Base-by-base conservation (phyloP, 1,284 basidiomycete genomes). In the Leccinum pachyderme region DNA sequence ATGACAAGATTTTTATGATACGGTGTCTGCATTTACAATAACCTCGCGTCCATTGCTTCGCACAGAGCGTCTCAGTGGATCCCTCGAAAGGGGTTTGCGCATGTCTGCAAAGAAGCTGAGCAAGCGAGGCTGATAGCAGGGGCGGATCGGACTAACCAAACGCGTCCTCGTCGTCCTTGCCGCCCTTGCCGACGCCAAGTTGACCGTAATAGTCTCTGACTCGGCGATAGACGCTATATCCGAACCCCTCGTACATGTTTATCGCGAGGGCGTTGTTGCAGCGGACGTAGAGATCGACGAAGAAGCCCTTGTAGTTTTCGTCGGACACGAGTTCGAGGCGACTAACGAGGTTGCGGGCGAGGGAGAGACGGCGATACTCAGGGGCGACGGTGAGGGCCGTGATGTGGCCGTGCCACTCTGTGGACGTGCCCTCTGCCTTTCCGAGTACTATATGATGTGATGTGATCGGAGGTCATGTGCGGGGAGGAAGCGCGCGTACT, bases 371-470 rank as follows among this genome's bases (percentile, higher is more conserved):
- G 37, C 94, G 88, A 72, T 93, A 96, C 66, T 93, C 89, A 18
- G 94, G 94, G 0, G 94, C 91, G 50, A 96, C 92, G 2, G 93
- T 92, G 52, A 96, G 79, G 0, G 93, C 93, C 1, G 94, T 96
- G 61, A 96, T 88, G 67, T 96, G 93, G 0, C 91, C 92, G 63
- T 94, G 92, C 83, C 88, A 92, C 65, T 94, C 92, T 2, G 71
- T 58, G 1, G 77, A 76, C 12, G 71, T 58, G 7, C 93, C 93
- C 71, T 95, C 93, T 1, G 90, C 90, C 68, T 94, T 95, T 31
- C 91, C 93, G 55, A 95, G 77, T 54, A 95, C 92, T 94, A 51
- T 27, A 43, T 29, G 7, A 29, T 29, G 7, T 49, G 52, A 22
- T 55, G 49, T 28, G 58, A 47, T 48, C 35, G 49, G 43, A 53